Conservation (phyloP, 2,329 filamentous ascomycete species). For the Phialocephala subalpina region DNA sequence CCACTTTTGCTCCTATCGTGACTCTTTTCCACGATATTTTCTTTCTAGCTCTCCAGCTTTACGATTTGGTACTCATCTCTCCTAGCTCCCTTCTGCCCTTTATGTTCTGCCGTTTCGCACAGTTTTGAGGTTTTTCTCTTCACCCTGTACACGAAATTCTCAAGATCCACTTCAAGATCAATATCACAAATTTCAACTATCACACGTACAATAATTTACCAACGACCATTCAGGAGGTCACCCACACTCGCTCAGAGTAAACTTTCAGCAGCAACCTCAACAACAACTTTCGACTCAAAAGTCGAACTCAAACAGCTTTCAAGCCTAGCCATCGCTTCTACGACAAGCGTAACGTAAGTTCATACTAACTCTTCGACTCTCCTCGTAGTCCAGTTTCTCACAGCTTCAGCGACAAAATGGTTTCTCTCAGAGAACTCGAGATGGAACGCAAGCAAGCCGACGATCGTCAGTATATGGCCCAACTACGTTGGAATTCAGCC, state of each 20-base stretch:
- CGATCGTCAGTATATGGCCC: too few species aligned
- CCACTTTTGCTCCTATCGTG: too few species aligned
- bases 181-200: neutral
- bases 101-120: neutral
- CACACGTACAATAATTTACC: neutral
- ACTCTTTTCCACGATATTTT: too few species aligned
- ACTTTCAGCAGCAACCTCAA: neutral
- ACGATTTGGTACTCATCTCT: too few species aligned
- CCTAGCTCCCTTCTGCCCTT: too few species aligned
- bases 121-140: neutral
- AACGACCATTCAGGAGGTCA: neutral
- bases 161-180: neutral
- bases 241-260: neutral
- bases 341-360: neutral
- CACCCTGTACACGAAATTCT: neutral
- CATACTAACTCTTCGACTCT: neutral
- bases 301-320: neutral
- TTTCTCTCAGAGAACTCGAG: neutral
- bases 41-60: too few species aligned
- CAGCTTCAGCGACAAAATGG: conserved; percentile 4
- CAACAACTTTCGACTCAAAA: neutral
- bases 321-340: neutral
- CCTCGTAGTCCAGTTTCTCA: neutral
- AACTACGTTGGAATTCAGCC: too few species aligned
- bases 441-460: neutral